Evolutionary conservation across 1,139 yeast species (phyloP), one percentile per base, ranked within the genome.

Genomic region (Lipomyces yarrowii): DNA sequence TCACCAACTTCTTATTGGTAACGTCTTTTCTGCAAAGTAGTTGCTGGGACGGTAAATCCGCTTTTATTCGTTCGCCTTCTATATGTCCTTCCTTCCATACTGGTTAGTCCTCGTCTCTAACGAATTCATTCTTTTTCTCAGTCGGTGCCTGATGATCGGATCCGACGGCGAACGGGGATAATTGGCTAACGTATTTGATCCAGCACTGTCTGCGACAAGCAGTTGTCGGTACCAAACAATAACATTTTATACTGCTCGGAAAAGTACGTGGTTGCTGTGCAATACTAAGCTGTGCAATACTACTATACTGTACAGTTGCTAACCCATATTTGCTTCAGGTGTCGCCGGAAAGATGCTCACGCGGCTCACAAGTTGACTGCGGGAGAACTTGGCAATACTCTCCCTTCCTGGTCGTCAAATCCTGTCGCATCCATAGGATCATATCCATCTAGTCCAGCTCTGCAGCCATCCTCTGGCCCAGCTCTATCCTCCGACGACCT

Each of bases 191-290:
- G 13, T 48, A 18, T 30, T 37, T 26, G 23, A 11, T 32, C 13
- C 48, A 64, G 67, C 56, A 62, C 67, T 26, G 64, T 62, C 37
- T 64, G 67, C 60, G 67, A 64, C 32, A 61, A 61, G 64, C 65
- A 57, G 62, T 55, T 64, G 32, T 26, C 65, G 30, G 64, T 52
- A 39, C 60, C 67, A 4, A 56, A 52, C 23, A 57, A 46, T 42
- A 62, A 42, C 57, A 53, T 61, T 26, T 62, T 64, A n/a, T 64
- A 64, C 35, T 64, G 67, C 26, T 64, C 67, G 7, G 67, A 64
- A 30, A 55, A 61, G 67, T 61, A 51, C 6, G 65, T 48, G 6
- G 15, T 37, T 18, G 6, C 13, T n/a, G n/a, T 4, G 11, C 11
- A 11, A 30, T 7, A 33, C 8, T 23, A 6, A 52, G 6, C 13